A percentile compares a stretch with the other conserved stretches of the same genome.
These are phyloP conservation scores for Nannizzia gypsea DNA, from an alignment of 2,329 filamentous ascomycete genomes.

Conservation along the genomic window DNA sequence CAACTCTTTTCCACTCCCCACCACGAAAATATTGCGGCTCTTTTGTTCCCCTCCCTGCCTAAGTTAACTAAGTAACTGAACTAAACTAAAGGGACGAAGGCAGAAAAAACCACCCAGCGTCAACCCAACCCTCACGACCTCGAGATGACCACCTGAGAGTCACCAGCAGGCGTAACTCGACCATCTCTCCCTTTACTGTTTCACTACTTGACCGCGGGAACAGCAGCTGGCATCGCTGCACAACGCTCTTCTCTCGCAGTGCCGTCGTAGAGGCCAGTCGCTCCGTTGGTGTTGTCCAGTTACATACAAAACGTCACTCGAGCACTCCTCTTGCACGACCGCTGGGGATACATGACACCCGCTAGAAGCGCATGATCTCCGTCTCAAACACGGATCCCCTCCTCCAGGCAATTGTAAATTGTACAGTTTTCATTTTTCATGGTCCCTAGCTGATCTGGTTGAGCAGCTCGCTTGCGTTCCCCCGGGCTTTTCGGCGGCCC, in stretches of 20 bases:
- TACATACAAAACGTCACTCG: slow-evolving; percentile 1
- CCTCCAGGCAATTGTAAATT: neutral
- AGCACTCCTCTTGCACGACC: neutral
- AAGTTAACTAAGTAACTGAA: neutral
- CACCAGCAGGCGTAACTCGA: neutral
- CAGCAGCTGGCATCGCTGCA: neutral
- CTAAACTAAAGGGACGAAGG: neutral
- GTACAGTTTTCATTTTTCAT: neutral
- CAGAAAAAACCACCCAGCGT: neutral
- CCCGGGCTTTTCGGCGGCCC: neutral
- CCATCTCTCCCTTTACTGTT: neutral
- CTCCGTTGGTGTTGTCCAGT: neutral
- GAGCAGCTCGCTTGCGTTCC: neutral
- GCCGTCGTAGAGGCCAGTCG: neutral
- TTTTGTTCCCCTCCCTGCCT: neutral
- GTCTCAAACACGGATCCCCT: neutral
- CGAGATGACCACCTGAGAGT: neutral
- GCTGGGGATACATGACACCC: neutral
- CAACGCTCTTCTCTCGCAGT: neutral
- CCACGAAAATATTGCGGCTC: neutral
- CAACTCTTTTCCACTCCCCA: no score
- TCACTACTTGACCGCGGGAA: neutral
- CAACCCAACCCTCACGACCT: neutral
- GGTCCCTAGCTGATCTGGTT: neutral
- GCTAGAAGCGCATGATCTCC: neutral